Evolutionary conservation across 139 green algal species (phyloP).

Genomic region (Chlorella vulgaris): DNA sequence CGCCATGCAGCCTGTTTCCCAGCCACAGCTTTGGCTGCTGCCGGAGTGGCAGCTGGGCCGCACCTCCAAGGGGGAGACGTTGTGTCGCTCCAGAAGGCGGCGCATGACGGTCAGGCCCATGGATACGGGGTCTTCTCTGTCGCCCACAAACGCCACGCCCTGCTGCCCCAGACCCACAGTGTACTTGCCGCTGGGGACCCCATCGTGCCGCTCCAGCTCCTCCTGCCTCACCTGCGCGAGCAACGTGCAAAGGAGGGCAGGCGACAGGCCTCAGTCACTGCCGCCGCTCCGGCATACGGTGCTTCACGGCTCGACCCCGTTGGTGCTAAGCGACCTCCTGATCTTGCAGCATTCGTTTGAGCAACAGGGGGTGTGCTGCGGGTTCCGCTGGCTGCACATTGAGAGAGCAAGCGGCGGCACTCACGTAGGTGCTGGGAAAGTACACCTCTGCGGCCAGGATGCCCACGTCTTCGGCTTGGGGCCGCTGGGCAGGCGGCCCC

Average conservation of each 20-base stretch:
- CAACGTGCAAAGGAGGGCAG: not conserved
- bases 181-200: slow-evolving; percentile 81
- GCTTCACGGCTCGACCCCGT: too few species aligned
- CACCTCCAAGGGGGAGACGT: slow-evolving; percentile 45
- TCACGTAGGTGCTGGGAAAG: slow-evolving; percentile 61
- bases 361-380: not conserved
- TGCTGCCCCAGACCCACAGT: slow-evolving; percentile 82
- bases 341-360: not conserved
- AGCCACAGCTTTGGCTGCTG: too few species aligned
- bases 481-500: too few species aligned
- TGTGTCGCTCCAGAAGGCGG: slow-evolving; percentile 64
- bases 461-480: slow-evolving; percentile 56
- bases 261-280: not conserved
- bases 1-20: too few species aligned
- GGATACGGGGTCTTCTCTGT: slow-evolving; percentile 81
- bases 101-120: slow-evolving; percentile 75
- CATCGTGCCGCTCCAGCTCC: slow-evolving; percentile 76
- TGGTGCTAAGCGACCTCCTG: too few species aligned
- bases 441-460: slow-evolving; percentile 78
- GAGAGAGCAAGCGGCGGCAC: not conserved
- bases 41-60: too few species aligned
- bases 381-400: too few species aligned
- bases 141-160: slow-evolving; percentile 68
- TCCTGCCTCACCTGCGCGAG: slow-evolving; percentile 56
- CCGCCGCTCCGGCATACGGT: too few species aligned